A percentile compares a stretch with the other conserved stretches of the same genome.
These are phyloP conservation scores for Phoenix roebelenii DNA, from an alignment of 176 grass and related monocot species.

Conservation along the genomic window DNA sequence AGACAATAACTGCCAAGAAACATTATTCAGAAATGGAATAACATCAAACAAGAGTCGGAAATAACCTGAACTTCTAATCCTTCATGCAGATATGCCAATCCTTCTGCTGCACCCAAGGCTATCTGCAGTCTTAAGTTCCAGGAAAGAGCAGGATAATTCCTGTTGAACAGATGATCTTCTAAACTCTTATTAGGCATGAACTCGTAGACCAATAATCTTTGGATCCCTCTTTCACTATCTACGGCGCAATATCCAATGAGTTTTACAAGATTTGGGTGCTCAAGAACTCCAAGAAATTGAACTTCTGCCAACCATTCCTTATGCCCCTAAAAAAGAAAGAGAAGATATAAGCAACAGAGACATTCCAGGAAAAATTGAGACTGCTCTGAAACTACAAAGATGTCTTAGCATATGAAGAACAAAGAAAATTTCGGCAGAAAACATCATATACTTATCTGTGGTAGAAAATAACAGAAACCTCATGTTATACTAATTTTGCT, in stretches of 20 bases:
- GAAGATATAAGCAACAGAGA: too few relatives aligned
- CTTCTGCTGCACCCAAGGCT: constrained; percentile 49
- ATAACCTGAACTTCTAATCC: constrained; percentile 69
- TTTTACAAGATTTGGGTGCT: constrained; percentile 82
- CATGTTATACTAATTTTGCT: too few relatives aligned
- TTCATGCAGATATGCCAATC: constrained; percentile 56
- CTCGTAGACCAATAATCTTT: constrained; percentile 79
- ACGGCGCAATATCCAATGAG: constrained; percentile 74
- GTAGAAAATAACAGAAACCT: too few relatives aligned
- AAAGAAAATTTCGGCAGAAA: too few relatives aligned
- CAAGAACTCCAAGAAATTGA: constrained; percentile 68
- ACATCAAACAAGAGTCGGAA: too few relatives aligned
- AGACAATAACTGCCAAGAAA: too few relatives aligned
- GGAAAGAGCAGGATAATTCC: constrained; percentile 36
- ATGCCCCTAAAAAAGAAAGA: constrained; percentile 45
- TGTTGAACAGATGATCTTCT: constrained; percentile 83
- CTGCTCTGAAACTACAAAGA: neutral
- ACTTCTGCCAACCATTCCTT: constrained; percentile 92
- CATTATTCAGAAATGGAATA: too few relatives aligned
- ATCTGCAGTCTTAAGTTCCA: constrained; percentile 68
- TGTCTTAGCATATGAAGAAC: neutral
- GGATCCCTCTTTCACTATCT: constrained; percentile 41
- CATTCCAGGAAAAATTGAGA: too few relatives aligned
- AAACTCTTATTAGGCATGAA: constrained; percentile 86
- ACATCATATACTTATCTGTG: too few relatives aligned